Evolutionary conservation across 1,139 yeast species (phyloP), one percentile per base, ranked within the genome.

Genomic region (Saccharomyces hybrid): DNA sequence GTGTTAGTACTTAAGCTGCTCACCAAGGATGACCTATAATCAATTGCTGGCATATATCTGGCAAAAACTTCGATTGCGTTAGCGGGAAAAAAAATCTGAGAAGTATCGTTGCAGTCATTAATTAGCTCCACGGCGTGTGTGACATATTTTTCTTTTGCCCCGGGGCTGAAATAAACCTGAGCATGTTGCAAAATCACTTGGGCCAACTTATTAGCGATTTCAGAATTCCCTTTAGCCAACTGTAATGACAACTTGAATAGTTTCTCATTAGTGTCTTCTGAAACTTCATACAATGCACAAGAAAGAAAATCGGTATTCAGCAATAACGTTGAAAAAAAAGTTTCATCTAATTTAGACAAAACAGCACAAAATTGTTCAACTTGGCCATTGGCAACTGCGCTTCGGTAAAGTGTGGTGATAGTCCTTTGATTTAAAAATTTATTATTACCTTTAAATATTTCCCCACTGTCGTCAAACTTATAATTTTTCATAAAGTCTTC

Each of bases 1-100:
- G 76, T 66, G 51, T 74, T 76, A 27, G 72, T 70, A 16, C 71
- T 76, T 50, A 81, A 61, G 1, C 81, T 74, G 58, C 79, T 80
- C 0, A 81, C 76, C 28, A 80, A 64, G 0, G 83, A 65, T 28
- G 80, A 59, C 53, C 70, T 64, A 6, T 69, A 63, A 53, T 72
- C 74, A 47, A 72, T 55, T 2, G 29, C 31, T 1, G 64, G 62
- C n/a, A 72, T 65, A 47, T 62, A 61, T 2, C 42, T 31, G 5
- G 51, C 52, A 41, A 59, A 56, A 4, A 51, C n/a, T 3, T 47
- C 48, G 5, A 48, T 53, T 2, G 60, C 28, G 26, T 59, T 51
- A 1, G 54, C 20, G 1, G 64, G 57, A 4, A 70, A 51, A n/a
- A 63, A 56, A 13, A 29, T 25, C n/a, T 47, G 9, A 25, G 49